phyloP scores from a whole-genome alignment of 2,329 filamentous ascomycete species.

The Daldinia sp. region DNA sequence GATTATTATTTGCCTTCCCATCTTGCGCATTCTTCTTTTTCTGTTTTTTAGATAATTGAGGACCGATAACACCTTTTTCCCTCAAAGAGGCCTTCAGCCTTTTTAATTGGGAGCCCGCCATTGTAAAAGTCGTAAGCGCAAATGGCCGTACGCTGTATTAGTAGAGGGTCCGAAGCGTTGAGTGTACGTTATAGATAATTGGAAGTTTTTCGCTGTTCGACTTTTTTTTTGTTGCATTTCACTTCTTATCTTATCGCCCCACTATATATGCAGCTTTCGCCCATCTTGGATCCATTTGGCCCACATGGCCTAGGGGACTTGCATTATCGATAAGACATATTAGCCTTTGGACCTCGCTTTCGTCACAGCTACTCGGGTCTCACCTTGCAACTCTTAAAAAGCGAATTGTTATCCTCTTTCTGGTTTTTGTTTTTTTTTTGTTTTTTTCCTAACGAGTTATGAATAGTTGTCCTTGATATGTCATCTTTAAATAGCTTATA shows the following conservation, averaged over 20 bases:
- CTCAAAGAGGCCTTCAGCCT: constrained; percentile 89
- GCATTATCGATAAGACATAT: constrained; percentile 14
- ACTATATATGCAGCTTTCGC: neutral
- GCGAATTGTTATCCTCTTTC: neutral
- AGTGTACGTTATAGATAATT: neutral
- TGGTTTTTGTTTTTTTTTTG: neutral
- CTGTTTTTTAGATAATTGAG: constrained; percentile 95
- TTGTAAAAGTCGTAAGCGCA: constrained; percentile 51
- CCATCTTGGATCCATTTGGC: neutral
- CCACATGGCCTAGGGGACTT: too few relatives aligned
- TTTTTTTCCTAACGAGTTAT: neutral
- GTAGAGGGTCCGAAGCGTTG: constrained; percentile 1
- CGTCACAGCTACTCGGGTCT: neutral
- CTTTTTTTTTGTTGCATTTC: constrained; percentile 20
- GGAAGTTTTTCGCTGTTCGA: constrained; percentile 3
- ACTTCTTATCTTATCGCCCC: constrained; percentile 39
- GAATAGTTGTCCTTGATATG: constrained; percentile 9
- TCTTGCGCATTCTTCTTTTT: constrained; percentile 77
- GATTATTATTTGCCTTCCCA: constrained; percentile 71
- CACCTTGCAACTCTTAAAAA: neutral
- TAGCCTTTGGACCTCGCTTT: neutral
- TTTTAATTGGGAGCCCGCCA: constrained; percentile 97
- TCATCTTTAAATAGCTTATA: constrained; percentile 16
- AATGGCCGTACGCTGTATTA: neutral
- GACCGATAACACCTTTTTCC: constrained; percentile 88